These are phyloP conservation scores for Gyromitra esculenta DNA, from an alignment of 2,329 filamentous ascomycete species.

Conservation along the genomic window DNA sequence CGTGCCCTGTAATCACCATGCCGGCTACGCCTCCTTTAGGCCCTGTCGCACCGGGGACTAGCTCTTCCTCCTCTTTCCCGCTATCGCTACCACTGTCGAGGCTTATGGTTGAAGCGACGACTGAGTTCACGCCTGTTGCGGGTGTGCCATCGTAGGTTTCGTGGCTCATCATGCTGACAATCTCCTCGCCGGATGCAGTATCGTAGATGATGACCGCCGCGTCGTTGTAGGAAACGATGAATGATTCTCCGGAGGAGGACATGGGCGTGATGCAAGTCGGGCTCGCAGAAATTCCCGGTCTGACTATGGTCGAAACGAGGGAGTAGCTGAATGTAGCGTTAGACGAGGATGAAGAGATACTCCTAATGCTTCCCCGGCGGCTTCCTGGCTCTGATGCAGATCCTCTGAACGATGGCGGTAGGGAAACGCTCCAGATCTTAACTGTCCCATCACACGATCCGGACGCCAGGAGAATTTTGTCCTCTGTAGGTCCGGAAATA, in stretches of 20 bases:
- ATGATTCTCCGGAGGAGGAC: conserved; percentile 82
- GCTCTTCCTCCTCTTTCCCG: conserved; percentile 76
- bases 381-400: conserved; percentile 43
- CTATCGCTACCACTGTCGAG: conserved; percentile 75
- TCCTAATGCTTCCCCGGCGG: conserved; percentile 41
- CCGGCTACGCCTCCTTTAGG: conserved; percentile 87
- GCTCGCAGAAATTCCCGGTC: conserved; percentile 74
- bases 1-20: conserved; percentile 93
- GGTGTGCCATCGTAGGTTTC: conserved; percentile 92
- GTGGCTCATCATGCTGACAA: conserved; percentile 89
- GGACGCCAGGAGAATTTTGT: conserved; percentile 88
- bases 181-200: conserved; percentile 87
- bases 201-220: conserved; percentile 92
- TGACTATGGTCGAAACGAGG: conserved; percentile 84
- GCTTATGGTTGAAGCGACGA: conserved; percentile 85
- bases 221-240: conserved; percentile 92
- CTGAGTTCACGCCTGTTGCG: conserved; percentile 85
- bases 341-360: conserved; percentile 59
- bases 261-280: conserved; percentile 94
- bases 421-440: conserved; percentile 92
- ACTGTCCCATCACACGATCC: conserved; percentile 91
- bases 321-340: conserved; percentile 78
- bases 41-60: conserved; percentile 80
- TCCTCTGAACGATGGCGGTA: conserved; percentile 78
- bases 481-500: conserved; percentile 80